Evolutionary conservation across 129 eudicot genomes (phyloP), one percentile per base, ranked within the genome.

Genomic region (Smallanthus sonchifolius): DNA sequence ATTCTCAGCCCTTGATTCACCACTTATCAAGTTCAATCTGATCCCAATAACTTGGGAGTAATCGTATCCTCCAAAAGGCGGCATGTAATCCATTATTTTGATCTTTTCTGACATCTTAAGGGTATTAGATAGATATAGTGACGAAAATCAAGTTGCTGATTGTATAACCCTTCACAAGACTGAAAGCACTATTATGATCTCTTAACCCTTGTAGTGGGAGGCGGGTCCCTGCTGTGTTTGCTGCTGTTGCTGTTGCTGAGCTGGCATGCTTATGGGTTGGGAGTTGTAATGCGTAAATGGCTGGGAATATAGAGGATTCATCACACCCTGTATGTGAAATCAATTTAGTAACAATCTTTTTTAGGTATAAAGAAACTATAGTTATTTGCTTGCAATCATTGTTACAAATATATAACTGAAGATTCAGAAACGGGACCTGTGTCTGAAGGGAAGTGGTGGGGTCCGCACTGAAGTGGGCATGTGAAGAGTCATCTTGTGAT

Each of bases 241-340:
- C 75, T 85, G 95, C 37, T 64, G 69, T 7, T 83, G 91, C 60
- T 77, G 89, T 75, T 84, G 90, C 28, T 84, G 59, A 59, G 79
- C 70, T 77, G 87, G 91, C 87, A 85, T 60, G 78, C 82, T 88
- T 67, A 68, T 30, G 2, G 89, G 91, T 80, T 86, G 97, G 5
- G 92, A 67, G 73, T 76, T 87, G 78, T 92, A 92, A 84, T 89
- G 92, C 16, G 82, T 63, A 43, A 86, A 92, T 7, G 96, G 92
- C 83, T 92, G 96, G 35, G 97, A 92, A 65, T 92, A 92, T 7
- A 92, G 83, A 69, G 96, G 92, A 83, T 92, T 92, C 89, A 92
- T 83, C 77, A 91, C 67, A 57, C 83, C 83, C 94, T 91, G 91
- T 47, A 55, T 10, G 30, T 0, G 8, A 55, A 59, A 42, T 28